Percentiles rank a stretch among this genome's conserved stretches.
phyloP scores from a whole-genome alignment of 495 filamentous ascomycete genomes.

The Xylaria nigripes region DNA sequence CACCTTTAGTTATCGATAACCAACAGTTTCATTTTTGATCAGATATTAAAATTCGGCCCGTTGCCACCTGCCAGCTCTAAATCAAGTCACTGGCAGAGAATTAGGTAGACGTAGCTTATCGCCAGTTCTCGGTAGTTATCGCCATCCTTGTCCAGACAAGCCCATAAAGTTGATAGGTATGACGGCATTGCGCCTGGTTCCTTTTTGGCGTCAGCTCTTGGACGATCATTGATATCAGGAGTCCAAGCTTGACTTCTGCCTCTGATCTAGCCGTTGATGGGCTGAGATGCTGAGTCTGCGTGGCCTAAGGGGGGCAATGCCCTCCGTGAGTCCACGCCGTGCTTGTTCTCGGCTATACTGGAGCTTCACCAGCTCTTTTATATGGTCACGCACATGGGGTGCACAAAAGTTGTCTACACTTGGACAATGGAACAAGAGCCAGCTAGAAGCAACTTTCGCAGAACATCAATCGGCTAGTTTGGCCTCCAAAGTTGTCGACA shows the following conservation, averaged over 20 bases:
- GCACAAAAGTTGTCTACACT: background rate
- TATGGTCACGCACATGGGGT: background rate
- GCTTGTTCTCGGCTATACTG: background rate
- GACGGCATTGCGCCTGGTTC: slow-evolving; percentile 2
- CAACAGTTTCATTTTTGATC: background rate
- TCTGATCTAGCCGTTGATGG: slow-evolving; percentile 19
- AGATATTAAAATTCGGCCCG: slow-evolving; percentile 6
- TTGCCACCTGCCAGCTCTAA: background rate
- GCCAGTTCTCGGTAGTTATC: background rate
- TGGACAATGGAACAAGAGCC: background rate
- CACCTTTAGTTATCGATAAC: no score
- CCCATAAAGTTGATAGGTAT: background rate
- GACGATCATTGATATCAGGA: background rate
- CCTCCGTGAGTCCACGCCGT: slow-evolving; percentile 20
- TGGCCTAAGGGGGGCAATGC: slow-evolving; percentile 20
- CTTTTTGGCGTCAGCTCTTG: background rate
- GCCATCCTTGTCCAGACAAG: background rate
- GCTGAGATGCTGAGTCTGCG: slow-evolving; percentile 27
- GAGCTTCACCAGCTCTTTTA: slow-evolving; percentile 1
- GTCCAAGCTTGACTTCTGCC: slow-evolving; percentile 14
- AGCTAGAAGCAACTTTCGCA: background rate
- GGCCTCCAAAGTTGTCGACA: background rate
- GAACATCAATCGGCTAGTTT: background rate
- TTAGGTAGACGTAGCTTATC: no score
- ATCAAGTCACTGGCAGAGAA: background rate